Base-by-base conservation (phyloP, 331 rosid genomes). In the Quercus lobata region DNA sequence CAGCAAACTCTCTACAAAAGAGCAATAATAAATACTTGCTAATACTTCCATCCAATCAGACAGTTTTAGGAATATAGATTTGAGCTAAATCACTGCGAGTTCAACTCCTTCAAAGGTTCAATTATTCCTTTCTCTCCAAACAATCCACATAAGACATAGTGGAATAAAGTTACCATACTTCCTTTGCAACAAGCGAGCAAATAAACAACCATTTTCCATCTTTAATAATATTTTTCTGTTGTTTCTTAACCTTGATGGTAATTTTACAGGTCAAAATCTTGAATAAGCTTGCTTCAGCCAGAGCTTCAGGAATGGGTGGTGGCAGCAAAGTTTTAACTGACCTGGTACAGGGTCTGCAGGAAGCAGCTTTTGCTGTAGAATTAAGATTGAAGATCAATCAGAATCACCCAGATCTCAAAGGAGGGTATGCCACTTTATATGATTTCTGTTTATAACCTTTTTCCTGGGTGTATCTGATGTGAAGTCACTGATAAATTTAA, bases 321-420 rank as follows among this genome's bases (percentile, higher is more conserved):
- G 98, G 99, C 72, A 95, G 98, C 92, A 89, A 90, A 79, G 94
- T 89, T 80, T 88, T 95, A 88, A 95, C 94, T 62, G 88, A 88
- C 79, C 80, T 93, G 46, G 89, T 95, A 24, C 88, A 89, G 22
- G 99, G 94, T 69, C 87, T 95, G 73, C 83, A 87, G 86, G 99
- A 95, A 76, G 93, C 99, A 70, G 94, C 78, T 41, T 79, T 85
- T 84, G 74, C 99, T 52, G 84, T 82, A 18, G 99, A 95, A 85
- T 73, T 95, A 77, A 93, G 97, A 83, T 83, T 95, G 66, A 95
- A 95, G 88, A 95, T 95, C 71, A 80, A 88, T 83, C 97, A 93
- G 84, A 86, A 79, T 79, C 91, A 95, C 85, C 96, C 90, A 41
- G 97, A 93, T 83, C 92, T 95, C 80, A 83, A 90, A 82, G 97